Percentiles rank a stretch among this genome's conserved stretches.
Evolutionary conservation across 179 eudicot genomes (phyloP).

Genomic region (Silene noctiflora): DNA sequence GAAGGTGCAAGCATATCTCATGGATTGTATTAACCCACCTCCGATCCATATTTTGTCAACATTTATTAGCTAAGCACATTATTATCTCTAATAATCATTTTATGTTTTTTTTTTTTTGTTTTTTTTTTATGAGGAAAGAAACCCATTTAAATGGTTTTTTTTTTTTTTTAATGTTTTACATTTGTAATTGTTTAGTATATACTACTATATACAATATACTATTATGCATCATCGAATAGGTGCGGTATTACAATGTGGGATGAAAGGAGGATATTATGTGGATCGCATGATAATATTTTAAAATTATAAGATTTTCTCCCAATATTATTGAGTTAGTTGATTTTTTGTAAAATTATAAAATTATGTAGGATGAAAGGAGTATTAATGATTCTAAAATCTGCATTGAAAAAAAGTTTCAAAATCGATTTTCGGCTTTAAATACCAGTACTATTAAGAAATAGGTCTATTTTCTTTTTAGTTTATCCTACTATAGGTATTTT

Average conservation of each 20-base stretch:
- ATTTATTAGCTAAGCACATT: constrained; percentile 25
- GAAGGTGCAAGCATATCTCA: constrained; percentile 36
- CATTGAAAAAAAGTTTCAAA: too few species aligned
- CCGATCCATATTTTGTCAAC: not conserved
- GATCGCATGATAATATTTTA: too few species aligned
- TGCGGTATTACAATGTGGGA: not conserved
- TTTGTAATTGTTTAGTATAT: not conserved
- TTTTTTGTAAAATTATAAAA: too few species aligned
- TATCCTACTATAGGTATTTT: too few species aligned
- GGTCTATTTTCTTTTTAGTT: too few species aligned
- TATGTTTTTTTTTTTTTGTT: not conserved
- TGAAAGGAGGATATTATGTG: not conserved
- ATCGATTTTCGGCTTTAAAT: too few species aligned
- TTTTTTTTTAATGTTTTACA: not conserved
- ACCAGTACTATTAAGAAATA: too few species aligned
- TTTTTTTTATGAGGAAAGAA: not conserved
- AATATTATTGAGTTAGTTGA: too few species aligned
- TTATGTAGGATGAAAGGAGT: too few species aligned
- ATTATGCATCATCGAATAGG: not conserved
- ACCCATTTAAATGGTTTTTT: not conserved
- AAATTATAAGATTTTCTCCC: too few species aligned
- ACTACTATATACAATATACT: not conserved
- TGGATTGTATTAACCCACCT: constrained; percentile 32
- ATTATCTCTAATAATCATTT: constrained; percentile 8
- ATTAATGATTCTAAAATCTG: too few species aligned